Base-by-base conservation (phyloP, 1,139 yeast genomes). In the Yamadazyma atlantica region DNA sequence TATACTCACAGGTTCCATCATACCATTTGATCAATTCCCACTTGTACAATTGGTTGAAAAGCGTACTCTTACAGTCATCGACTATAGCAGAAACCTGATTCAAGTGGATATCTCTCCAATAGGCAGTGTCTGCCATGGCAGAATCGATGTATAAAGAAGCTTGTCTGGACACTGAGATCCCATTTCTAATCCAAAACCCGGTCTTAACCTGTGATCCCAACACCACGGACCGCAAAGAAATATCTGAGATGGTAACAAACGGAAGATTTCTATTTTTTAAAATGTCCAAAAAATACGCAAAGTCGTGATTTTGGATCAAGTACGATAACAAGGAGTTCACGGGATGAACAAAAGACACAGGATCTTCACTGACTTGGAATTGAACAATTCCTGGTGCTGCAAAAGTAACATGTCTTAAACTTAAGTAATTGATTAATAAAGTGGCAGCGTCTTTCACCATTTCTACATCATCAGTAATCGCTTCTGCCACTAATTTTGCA, bases 101-200 rank as follows among this genome's bases (percentile, higher is more conserved):
- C 36, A 83, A 51, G 49, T 78, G 82, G 18, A 84, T 56, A 50
- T 82, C 88, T 37, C 75, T 58, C 38, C 54, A 51, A 41, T 57
- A 69, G 0, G 70, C 54, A 12, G 52, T 39, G 22, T 59, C 80
- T 52, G 50, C 63, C 63, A 64, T 69, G 46, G 51, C 45, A 22
- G 63, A 48, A 19, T 58, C 68, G 29, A 58, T 51, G 41, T 69
- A 68, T 27, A 64, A 48, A 1, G 64, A 46, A 1, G 72, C 75
- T 48, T 78, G 81, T 34, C 73, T 67, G 3, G 78, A 58, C 2
- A 73, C 75, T 5, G 76, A 63, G 34, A 65, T 50, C n/a, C 87
- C 87, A 55, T 92, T 92, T 56, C 97, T 75, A 3, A 92, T 87
- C 97, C 97, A 92, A 44, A 84, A 77, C 0, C 96, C 95, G 2